Evolutionary conservation across 225 moss, liverwort and hornwort genomes (phyloP).

Genomic region (Asterella californica): DNA sequence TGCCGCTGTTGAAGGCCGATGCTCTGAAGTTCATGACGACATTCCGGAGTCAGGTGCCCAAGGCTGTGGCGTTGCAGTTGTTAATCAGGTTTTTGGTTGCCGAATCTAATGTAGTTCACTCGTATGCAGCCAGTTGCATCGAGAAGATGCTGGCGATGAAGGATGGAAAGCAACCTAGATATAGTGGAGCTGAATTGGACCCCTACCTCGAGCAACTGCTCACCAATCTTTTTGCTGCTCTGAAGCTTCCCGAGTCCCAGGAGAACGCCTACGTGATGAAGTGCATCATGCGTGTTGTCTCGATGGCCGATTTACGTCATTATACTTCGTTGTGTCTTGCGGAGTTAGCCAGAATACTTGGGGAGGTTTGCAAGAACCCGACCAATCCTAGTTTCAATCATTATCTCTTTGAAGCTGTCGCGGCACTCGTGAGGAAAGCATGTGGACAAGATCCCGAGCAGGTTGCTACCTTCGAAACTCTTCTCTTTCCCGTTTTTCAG

Average conservation of each 20-base stretch:
- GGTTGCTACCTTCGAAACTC: constrained; percentile 65
- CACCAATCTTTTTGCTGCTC: constrained; percentile 76
- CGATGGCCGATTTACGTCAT: constrained; percentile 74
- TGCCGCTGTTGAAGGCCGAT: constrained; percentile 80
- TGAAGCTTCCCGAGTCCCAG: constrained; percentile 93
- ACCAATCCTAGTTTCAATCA: constrained; percentile 99
- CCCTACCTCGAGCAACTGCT: constrained; percentile 67
- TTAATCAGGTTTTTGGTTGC: constrained; percentile 73
- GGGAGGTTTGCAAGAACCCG: constrained; percentile 87
- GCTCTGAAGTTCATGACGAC: constrained; percentile 92
- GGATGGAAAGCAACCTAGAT: constrained; percentile 76
- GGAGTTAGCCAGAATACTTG: constrained; percentile 75
- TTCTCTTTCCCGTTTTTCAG: constrained; percentile 80
- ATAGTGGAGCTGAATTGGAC: constrained; percentile 57
- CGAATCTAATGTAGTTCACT: constrained; percentile 96
- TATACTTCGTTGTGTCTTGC: constrained; percentile 64
- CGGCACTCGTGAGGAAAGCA: constrained; percentile 84
- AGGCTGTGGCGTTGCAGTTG: constrained; percentile 63
- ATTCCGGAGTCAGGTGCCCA: constrained; percentile 83
- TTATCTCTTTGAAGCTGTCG: constrained; percentile 97
- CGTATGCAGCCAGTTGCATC: constrained; percentile 86
- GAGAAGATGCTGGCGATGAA: constrained; percentile 85
- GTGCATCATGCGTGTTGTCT: constrained; percentile 94
- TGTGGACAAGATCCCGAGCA: constrained; percentile 63
- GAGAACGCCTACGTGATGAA: constrained; percentile 98